Conservation (phyloP, 2,329 filamentous ascomycete genomes). For the Fusarium fracticaudum region DNA sequence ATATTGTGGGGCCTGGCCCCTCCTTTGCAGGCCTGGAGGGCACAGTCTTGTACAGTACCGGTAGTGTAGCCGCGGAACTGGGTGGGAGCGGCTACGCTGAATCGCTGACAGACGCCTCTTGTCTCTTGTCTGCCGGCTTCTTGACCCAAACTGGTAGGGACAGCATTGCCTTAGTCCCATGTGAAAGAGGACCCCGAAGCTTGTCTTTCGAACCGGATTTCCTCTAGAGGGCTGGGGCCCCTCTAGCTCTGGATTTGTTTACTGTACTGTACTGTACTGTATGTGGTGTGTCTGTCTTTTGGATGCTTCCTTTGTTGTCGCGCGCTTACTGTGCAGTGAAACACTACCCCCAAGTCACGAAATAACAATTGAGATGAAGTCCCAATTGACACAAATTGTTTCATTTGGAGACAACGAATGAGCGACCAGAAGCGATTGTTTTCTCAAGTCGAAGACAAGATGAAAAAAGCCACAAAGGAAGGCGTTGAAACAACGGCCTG, state of each 20-base stretch:
- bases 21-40: conserved; percentile 3
- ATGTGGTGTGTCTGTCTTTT: neutral
- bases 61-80: conserved; percentile 24
- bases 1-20: conserved; percentile 32
- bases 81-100: conserved; percentile 22
- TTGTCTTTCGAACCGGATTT: neutral
- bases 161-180: neutral
- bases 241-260: neutral
- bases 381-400: conserved; percentile 10
- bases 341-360: neutral
- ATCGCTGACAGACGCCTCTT: conserved; percentile 34
- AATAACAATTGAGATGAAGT: conserved; percentile 1
- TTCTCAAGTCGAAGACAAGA: conserved; percentile 1
- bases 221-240: neutral
- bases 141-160: conserved; percentile 17
- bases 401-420: conserved; percentile 24
- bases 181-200: neutral
- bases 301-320: conserved; percentile 11
- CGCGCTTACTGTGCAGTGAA: conserved; percentile 9
- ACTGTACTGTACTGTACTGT: conserved; percentile 22
- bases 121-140: conserved; percentile 16
- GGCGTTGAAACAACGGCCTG: conserved; percentile 39
- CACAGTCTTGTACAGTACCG: neutral
- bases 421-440: neutral
- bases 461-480: conserved; percentile 24